Evolutionary conservation across 2,329 filamentous ascomycete species (phyloP).

Genomic region (Dactylellina leptospora): DNA sequence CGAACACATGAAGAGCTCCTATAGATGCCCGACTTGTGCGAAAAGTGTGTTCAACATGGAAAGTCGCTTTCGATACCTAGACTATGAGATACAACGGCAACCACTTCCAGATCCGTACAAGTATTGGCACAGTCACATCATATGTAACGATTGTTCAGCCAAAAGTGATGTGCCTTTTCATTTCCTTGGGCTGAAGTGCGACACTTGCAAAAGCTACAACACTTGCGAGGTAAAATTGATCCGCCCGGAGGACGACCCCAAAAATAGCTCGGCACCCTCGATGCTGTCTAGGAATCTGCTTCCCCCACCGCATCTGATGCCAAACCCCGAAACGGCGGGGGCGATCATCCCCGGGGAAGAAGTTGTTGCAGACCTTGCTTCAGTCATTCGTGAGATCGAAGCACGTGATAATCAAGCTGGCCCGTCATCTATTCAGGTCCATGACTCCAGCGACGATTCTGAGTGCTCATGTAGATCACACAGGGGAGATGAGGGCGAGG

Average conservation of each 20-base stretch:
- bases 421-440: not conserved
- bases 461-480: conserved; percentile 40
- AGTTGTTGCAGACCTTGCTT: conserved; percentile 49
- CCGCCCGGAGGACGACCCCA: conserved; percentile 59
- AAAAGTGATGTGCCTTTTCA: conserved; percentile 89
- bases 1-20: conserved; percentile 85
- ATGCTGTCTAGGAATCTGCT: conserved; percentile 29
- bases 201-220: conserved; percentile 75
- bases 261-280: conserved; percentile 13
- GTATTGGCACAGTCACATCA: conserved; percentile 80
- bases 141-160: conserved; percentile 93
- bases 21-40: conserved; percentile 93
- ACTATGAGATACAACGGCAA: conserved; percentile 84
- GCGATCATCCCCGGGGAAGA: conserved; percentile 36
- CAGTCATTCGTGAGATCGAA: conserved; percentile 48
- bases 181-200: conserved; percentile 93
- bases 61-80: conserved; percentile 87
- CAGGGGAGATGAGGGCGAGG: conserved; percentile 7
- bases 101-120: conserved; percentile 89
- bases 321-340: conserved; percentile 45
- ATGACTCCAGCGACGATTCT: conserved; percentile 33
- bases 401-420: conserved; percentile 24
- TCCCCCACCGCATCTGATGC: conserved; percentile 42
- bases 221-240: conserved; percentile 72
- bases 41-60: conserved; percentile 99